phyloP scores from a whole-genome alignment of 1,139 yeast species.

The Suhomyces bribrorum region DNA sequence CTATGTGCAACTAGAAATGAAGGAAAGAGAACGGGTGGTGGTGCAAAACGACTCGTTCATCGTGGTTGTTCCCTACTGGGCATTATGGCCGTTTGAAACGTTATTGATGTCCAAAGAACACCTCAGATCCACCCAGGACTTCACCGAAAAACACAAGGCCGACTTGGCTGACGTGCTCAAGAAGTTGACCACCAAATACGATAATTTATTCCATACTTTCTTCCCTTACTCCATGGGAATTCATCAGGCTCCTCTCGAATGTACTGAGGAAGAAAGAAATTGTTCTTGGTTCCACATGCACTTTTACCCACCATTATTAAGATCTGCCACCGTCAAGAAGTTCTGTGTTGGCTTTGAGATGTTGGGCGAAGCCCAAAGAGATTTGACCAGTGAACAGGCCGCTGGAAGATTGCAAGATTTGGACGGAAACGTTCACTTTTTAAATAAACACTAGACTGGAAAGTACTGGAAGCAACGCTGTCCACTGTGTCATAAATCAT shows the following conservation, averaged over 20 bases:
- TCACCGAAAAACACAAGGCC: slow-evolving; percentile 47
- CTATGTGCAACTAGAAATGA: slow-evolving; percentile 60
- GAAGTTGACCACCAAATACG: slow-evolving; percentile 63
- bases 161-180: slow-evolving; percentile 62
- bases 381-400: slow-evolving; percentile 75
- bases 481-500: background rate
- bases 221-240: slow-evolving; percentile 84
- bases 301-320: slow-evolving; percentile 74
- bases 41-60: slow-evolving; percentile 62
- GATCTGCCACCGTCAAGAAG: slow-evolving; percentile 75
- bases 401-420: slow-evolving; percentile 56
- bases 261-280: slow-evolving; percentile 36
- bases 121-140: slow-evolving; percentile 52
- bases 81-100: slow-evolving; percentile 80
- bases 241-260: slow-evolving; percentile 66
- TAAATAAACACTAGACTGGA: slow-evolving; percentile 8
- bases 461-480: background rate
- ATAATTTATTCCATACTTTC: slow-evolving; percentile 66
- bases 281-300: slow-evolving; percentile 73
- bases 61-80: slow-evolving; percentile 83
- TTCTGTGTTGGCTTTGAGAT: slow-evolving; percentile 78
- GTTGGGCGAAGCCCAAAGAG: slow-evolving; percentile 80
- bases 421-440: slow-evolving; percentile 42
- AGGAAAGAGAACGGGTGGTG: slow-evolving; percentile 54
- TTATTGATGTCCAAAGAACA: slow-evolving; percentile 59